Evolutionary conservation across 768 basidiomycete species (phyloP), one percentile per base, ranked within the genome.

Genomic region (Dendrothele bispora): DNA sequence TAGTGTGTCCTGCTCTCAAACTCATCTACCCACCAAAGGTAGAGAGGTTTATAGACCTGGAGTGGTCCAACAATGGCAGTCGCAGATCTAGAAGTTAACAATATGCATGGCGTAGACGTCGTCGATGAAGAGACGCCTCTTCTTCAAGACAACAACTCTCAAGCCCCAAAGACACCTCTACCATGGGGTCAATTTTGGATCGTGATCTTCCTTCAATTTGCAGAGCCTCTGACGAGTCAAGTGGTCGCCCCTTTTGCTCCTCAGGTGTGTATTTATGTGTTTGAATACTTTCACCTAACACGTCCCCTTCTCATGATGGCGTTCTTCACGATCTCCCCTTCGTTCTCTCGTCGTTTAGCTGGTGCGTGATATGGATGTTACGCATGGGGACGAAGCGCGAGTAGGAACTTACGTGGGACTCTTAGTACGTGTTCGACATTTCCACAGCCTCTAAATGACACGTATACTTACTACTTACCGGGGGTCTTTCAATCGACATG

Each of bases 391-490:
- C 28, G 48, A 56, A 58, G 78, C 78, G 3, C 71, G 75, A 51
- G 84, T 91, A 10, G 87, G 85, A 38, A 83, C 86, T 60, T 88
- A 88, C 66, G 87, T 87, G 41, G 88, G 87, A n/a, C 55, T 88
- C 7, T 69, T 91, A 75, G 88, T 87, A 34, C 30, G 74, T 60
- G 5, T 5, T 28, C 20, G n/a, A n/a, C n/a, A n/a, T n/a, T n/a
- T n/a, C n/a, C n/a, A n/a, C n/a, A n/a, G n/a, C n/a, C n/a, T n/a
- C n/a, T n/a, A n/a, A n/a, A n/a, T n/a, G n/a, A n/a, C n/a, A n/a
- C 26, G 4, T 3, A 14, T 20, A 26, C 22, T 18, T 4, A 26
- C n/a, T n/a, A 24, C 32, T 15, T 32, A 7, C 39, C 24, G 22
- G 4, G 14, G n/a, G 17, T 26, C 7, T 18, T 29, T 25, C 11